A percentile compares a stretch with the other conserved stretches of the same genome.
phyloP scores from a whole-genome alignment of 345 rosid genomes.

The Eucalyptus pauciflora region DNA sequence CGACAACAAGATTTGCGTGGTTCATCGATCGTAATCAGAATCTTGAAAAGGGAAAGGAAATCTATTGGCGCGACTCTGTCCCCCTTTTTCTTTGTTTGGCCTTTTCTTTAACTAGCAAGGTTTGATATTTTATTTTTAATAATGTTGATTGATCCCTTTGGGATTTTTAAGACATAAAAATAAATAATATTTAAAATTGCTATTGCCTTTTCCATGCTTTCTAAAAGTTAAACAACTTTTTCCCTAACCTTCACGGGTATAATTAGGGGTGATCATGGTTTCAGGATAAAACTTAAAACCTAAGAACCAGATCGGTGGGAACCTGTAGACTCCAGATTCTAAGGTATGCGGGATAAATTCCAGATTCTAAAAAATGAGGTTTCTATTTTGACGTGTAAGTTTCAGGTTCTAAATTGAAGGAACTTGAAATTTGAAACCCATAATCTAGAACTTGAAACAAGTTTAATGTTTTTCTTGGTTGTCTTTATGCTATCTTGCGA shows the following conservation, averaged over 20 bases:
- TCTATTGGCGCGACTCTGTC: neutral
- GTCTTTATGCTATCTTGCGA: too few relatives aligned
- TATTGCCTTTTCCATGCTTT: neutral
- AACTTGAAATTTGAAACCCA: too few relatives aligned
- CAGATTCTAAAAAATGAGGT: accelerated
- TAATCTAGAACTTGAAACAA: too few relatives aligned
- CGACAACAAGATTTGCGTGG: neutral
- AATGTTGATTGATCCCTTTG: neutral
- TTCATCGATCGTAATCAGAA: neutral
- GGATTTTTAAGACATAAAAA: too few relatives aligned
- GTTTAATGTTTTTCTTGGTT: too few relatives aligned
- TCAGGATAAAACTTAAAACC: accelerated
- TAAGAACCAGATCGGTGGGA: accelerated
- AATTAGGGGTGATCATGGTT: too few relatives aligned
- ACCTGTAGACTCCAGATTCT: accelerated
- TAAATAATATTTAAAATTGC: too few relatives aligned
- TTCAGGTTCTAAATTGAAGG: accelerated
- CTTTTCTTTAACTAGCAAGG: neutral
- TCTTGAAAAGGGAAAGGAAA: neutral
- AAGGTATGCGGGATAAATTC: accelerated
- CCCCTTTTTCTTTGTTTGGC: neutral
- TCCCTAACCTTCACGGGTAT: accelerated
- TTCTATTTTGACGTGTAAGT: accelerated
- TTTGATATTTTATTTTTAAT: neutral
- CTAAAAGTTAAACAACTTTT: neutral